Evolutionary conservation across 2,329 filamentous ascomycete species (phyloP).

Genomic region (Cadophora sp.): DNA sequence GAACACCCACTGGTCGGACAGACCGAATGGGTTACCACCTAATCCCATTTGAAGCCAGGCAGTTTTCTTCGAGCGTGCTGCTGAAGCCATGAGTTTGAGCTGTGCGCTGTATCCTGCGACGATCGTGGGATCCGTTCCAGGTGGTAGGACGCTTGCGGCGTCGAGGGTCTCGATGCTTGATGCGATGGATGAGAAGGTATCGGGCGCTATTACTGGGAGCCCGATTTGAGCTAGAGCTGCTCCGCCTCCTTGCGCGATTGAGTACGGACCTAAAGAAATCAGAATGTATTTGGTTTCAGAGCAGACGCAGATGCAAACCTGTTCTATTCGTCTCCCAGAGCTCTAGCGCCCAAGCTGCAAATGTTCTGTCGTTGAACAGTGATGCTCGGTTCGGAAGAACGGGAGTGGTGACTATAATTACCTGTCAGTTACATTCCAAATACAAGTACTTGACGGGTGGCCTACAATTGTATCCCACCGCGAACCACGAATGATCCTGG

Average conservation of each 20-base stretch:
- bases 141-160: background rate
- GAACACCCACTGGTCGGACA: conserved; percentile 1
- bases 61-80: conserved; percentile 6
- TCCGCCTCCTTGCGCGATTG: conserved; percentile 41
- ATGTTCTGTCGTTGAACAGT: background rate
- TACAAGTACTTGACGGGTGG: background rate
- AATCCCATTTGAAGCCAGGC: conserved; percentile 15
- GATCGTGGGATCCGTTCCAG: conserved; percentile 13
- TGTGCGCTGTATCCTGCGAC: conserved; percentile 22
- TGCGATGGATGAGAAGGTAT: conserved; percentile 10
- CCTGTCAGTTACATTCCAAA: background rate
- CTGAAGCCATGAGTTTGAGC: conserved; percentile 14
- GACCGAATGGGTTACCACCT: background rate
- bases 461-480: conserved; percentile 2
- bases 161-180: background rate
- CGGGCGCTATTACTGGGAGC: conserved; percentile 16
- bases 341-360: conserved; percentile 2
- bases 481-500: conserved; percentile 39
- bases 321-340: conserved; percentile 3
- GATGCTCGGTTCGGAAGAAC: background rate
- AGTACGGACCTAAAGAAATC: conserved; percentile 45
- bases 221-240: conserved; percentile 7
- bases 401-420: background rate
- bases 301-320: background rate
- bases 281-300: background rate